Base-by-base conservation (phyloP, 495 filamentous ascomycete genomes). In the Penicillium desertorum region DNA sequence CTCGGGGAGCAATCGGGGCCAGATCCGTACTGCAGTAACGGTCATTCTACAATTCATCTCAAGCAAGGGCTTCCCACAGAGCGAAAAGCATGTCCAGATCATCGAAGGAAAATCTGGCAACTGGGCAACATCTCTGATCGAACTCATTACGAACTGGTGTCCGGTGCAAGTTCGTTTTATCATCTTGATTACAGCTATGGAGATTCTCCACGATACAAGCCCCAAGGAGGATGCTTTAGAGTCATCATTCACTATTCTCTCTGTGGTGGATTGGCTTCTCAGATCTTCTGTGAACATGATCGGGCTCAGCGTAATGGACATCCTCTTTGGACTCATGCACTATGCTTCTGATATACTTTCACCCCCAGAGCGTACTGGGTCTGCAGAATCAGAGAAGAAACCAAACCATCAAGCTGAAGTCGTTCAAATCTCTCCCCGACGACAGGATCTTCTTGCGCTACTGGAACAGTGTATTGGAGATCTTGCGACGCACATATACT, bases 401-500 rank as follows among this genome's bases (percentile, higher is more conserved):
- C 41, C 45, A 4, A 60, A 63, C 6, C 44, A 44, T 23, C 47
- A 47, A 23, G 3, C 29, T 23, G 57, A 56, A 29, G 52, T 37
- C 30, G 56, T 58, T 2, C 59, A 71, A 17, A 69, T 83, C 7
- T 83, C 82, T 4, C 59, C 65, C 37, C 65, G 60, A 51, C 70
- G 79, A 51, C 70, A 79, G 48, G 76, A 84, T 51, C 75, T 95
- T 14, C 78, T 93, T 39, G 67, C 72, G 19, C 81, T 84, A 17
- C 75, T 97, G 6, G 86, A 90, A 62, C 79, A 82, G 58, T 92
- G 86, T 69, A 91, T 96, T 56, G 89, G 88, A 8, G 81, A 89
- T 67, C 78, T 97, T n/a, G 90, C 90, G 2, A 96, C 89, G 1
- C 92, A 97, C 67, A 85, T 93, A 14, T 97, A 97, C 71, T 97